These are phyloP conservation scores for Kurtzmaniella fragi DNA, from an alignment of 805 yeast genomes.

Conservation along the genomic window DNA sequence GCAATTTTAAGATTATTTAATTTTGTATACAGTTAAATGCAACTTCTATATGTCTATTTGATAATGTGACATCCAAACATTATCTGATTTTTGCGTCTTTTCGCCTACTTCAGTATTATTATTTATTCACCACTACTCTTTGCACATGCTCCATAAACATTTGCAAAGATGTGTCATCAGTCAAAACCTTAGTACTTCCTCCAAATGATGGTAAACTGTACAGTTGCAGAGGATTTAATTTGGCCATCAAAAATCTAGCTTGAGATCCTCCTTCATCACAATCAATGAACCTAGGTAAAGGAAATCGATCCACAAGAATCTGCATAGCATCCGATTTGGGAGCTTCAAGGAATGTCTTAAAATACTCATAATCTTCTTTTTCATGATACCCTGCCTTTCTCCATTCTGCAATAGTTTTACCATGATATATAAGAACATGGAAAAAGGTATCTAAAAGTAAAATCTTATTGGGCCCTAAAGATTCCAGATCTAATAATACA, in stretches of 20 bases:
- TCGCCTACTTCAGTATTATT: no score
- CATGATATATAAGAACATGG: constrained; percentile 64
- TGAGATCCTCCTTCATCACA: constrained; percentile 76
- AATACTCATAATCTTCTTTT: constrained; percentile 52
- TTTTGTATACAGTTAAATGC: no score
- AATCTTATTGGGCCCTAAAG: constrained; percentile 53
- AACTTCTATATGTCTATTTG: no score
- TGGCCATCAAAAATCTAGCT: constrained; percentile 66
- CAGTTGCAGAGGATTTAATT: constrained; percentile 61
- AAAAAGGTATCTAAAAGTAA: constrained; percentile 63
- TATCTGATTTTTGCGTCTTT: no score
- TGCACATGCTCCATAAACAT: constrained; percentile 45
- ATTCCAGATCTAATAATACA: constrained; percentile 58
- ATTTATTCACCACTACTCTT: constrained; percentile 11
- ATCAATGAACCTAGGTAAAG: constrained; percentile 67
- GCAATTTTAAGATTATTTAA: no score
- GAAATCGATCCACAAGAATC: constrained; percentile 60
- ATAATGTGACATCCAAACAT: no score
- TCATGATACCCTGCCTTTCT: constrained; percentile 60
- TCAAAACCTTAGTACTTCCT: constrained; percentile 25
- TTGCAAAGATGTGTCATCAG: constrained; percentile 50
- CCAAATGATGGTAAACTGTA: constrained; percentile 38
- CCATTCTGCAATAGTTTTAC: constrained; percentile 65
- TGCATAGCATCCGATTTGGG: constrained; percentile 66
- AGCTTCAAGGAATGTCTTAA: constrained; percentile 53